These are phyloP conservation scores for Phytophthora syringae DNA, from an alignment of 352 stramenopile species.

Conservation along the genomic window DNA sequence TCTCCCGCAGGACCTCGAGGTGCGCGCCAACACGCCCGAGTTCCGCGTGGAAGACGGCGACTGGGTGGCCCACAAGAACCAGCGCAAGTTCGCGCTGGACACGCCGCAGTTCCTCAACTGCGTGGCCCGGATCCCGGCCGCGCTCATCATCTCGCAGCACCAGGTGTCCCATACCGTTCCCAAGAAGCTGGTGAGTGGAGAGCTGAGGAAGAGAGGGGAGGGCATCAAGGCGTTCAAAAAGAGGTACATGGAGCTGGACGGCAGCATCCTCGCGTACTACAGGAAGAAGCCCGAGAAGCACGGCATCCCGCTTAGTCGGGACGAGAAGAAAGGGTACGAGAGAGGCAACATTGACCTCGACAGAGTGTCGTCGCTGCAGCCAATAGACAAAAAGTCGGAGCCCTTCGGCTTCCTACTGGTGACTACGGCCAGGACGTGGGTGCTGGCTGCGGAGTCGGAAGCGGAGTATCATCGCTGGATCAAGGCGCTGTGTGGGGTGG, in stretches of 20 bases:
- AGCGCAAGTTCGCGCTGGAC: conserved; percentile 63
- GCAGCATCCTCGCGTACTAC: conserved; percentile 72
- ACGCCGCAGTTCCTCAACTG: conserved; percentile 74
- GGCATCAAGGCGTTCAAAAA: conserved; percentile 79
- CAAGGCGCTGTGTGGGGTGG: conserved; percentile 73
- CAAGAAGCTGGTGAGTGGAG: conserved; percentile 52
- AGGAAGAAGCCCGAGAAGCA: conserved; percentile 82
- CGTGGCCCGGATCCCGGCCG: conserved; percentile 65
- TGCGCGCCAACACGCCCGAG: conserved; percentile 84
- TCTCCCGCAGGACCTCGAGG: conserved; percentile 77
- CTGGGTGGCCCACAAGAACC: conserved; percentile 84
- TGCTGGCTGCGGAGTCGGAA: conserved; percentile 70
- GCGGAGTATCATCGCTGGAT: conserved; percentile 78
- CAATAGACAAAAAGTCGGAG: conserved; percentile 61
- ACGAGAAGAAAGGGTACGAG: conserved; percentile 76
- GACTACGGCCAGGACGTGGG: conserved; percentile 74
- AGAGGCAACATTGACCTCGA: conserved; percentile 75
- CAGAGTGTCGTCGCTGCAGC: conserved; percentile 74
- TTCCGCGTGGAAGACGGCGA: conserved; percentile 83
- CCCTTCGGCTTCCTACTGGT: conserved; percentile 76
- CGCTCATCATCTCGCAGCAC: conserved; percentile 63
- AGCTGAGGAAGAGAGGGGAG: conserved; percentile 76
- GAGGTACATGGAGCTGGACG: conserved; percentile 85
- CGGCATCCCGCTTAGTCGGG: conserved; percentile 59
- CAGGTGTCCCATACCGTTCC: conserved; percentile 30